Percentiles rank a stretch among this genome's conserved stretches.
phyloP scores from a whole-genome alignment of 2,329 filamentous ascomycete genomes.

The Cladorrhinum sp. region DNA sequence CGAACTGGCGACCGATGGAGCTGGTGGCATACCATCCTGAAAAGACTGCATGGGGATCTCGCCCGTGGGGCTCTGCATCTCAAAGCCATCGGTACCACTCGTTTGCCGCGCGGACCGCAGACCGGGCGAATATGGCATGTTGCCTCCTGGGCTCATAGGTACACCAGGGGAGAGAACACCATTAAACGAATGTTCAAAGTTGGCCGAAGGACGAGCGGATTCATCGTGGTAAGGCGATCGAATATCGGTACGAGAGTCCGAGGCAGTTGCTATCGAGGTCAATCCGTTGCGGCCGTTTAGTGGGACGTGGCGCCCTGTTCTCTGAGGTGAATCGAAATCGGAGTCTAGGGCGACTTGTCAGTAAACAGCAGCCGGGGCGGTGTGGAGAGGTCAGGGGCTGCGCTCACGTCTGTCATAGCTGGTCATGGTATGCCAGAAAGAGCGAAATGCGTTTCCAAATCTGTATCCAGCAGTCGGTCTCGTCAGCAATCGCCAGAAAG shows the following conservation, averaged over 20 bases:
- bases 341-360: slow-evolving; percentile 63
- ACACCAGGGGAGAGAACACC: slow-evolving; percentile 54
- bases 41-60: slow-evolving; percentile 98
- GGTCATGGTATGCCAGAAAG: slow-evolving; percentile 92
- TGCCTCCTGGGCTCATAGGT: slow-evolving; percentile 54
- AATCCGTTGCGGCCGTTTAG: slow-evolving; percentile 71
- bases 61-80: slow-evolving; percentile 65
- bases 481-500: slow-evolving; percentile 23
- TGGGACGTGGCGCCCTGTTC: slow-evolving; percentile 85
- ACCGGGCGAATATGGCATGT: slow-evolving; percentile 82
- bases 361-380: slow-evolving; percentile 1
- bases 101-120: slow-evolving; percentile 72
- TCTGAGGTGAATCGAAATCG: slow-evolving; percentile 86
- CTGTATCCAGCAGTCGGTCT: slow-evolving; percentile 37
- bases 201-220: slow-evolving; percentile 49
- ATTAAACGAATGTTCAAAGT: slow-evolving; percentile 40
- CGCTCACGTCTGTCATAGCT: slow-evolving; percentile 65
- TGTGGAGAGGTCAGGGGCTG: slow-evolving; percentile 4
- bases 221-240: slow-evolving; percentile 77
- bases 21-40: slow-evolving; percentile 82
- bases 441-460: slow-evolving; percentile 71
- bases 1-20: slow-evolving; percentile 82
- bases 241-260: slow-evolving; percentile 84
- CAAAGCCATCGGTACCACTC: slow-evolving; percentile 63
- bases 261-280: slow-evolving; percentile 83